A percentile compares a stretch with the other conserved stretches of the same genome.
phyloP scores from a whole-genome alignment of 176 grass and related monocot species.

The Triticum aestivum region IWGSC_CS_RefSeq_v2.1 NC_057808.1:377936297-377936796 shows the following conservation, averaged over 20 bases:
- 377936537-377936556: slow-evolving; percentile 59
- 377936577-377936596: slow-evolving; percentile 36
- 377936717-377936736: no score
- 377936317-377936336: slow-evolving; percentile 63
- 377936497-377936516: slow-evolving; percentile 62
- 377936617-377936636: neutral
- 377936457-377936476: neutral
- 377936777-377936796: no score
- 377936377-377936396: slow-evolving; percentile 38
- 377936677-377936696: no score
- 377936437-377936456: neutral
- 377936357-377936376: slow-evolving; percentile 47
- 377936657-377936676: no score
- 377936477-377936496: neutral
- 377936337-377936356: slow-evolving; percentile 34
- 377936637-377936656: no score
- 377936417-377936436: slow-evolving; percentile 13
- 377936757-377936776: neutral
- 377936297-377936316: slow-evolving; percentile 57
- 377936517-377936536: slow-evolving; percentile 42
- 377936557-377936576: slow-evolving; percentile 49
- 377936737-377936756: neutral
- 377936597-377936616: slow-evolving; percentile 33
- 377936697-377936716: no score
- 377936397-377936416: slow-evolving; percentile 42